Conservation (phyloP, 139 green algal genomes). For the Coelastrella sp. region DNA sequence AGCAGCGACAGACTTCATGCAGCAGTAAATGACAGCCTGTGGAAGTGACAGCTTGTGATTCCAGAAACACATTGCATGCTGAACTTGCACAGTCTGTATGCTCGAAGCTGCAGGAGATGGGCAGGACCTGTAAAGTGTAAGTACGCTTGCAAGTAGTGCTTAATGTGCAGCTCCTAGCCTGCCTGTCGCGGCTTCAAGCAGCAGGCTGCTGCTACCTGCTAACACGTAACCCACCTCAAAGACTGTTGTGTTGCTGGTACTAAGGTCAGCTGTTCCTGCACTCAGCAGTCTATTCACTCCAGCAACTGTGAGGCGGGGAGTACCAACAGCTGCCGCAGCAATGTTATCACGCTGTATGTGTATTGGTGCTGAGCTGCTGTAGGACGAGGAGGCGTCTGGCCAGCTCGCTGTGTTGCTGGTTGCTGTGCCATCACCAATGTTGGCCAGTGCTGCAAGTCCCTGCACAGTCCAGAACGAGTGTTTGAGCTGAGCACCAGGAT, state of each 20-base stretch:
- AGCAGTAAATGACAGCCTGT: too few relatives aligned
- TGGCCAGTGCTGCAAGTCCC: not conserved
- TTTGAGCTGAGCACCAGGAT: too few relatives aligned
- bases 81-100: too few relatives aligned
- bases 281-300: not conserved
- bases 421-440: not conserved
- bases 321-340: not conserved
- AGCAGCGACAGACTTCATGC: too few relatives aligned
- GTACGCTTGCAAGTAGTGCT: too few relatives aligned
- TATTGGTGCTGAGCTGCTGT: not conserved
- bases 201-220: too few relatives aligned
- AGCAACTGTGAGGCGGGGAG: not conserved
- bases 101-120: too few relatives aligned
- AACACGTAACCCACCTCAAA: not conserved
- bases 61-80: too few relatives aligned
- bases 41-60: too few relatives aligned
- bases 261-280: not conserved
- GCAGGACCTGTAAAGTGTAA: too few relatives aligned
- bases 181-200: too few relatives aligned
- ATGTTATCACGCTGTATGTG: not conserved
- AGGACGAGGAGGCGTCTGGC: not conserved
- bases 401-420: not conserved
- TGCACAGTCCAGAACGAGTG: not conserved
- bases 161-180: too few relatives aligned
- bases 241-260: not conserved